Base-by-base conservation (phyloP, 2,329 filamentous ascomycete species). In the Xylaria arbuscula region DNA sequence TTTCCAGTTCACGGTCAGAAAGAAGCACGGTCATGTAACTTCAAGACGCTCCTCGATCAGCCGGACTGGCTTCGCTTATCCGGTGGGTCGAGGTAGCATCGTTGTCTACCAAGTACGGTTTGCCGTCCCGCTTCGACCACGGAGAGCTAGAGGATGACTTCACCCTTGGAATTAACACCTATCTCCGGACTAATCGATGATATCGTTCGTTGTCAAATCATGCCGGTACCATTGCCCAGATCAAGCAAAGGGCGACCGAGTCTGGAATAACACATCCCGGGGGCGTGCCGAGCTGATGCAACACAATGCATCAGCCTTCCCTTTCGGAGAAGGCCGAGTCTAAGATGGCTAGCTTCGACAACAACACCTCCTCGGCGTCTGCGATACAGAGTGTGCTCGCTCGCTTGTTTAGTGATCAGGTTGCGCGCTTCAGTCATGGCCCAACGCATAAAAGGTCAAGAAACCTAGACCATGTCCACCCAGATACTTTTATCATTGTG, bases 291-390 rank as follows among this genome's bases (percentile, higher is more conserved):
- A 50, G 50, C 53, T 61, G 32, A 61, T 42, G 32, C 57, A 54
- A 22, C 32, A 58, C 48, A 15, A 64, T 47, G 45, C 60, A 56
- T 58, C 51, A 67, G 67, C 64, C 55, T 69, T 54, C 60, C 55
- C 48, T 55, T 64, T 63, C 64, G 64, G 67, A 58, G 59, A 67
- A 64, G 64, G 36, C 67, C 67, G 67, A 67, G 8, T 51, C 42
- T 42, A 59, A 47, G 34, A 42, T 11, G 7, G 48, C 56, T 36
- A 32, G 45, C 45, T 47, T 58, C 51, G 34, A 62, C 38, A 11
- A 24, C 28, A 55, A 19, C 19, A 45, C 36, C 7, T 57, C 22
- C 38, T 45, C 19, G 36, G 22, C 15, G 36, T 17, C 51, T 54
- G 11, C 48, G n/a, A 22, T 17, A 15, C 17, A 55, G 51, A 17